Base-by-base conservation (phyloP, 1,284 basidiomycete genomes). In the Cryptococcus wingfieldii region DNA sequence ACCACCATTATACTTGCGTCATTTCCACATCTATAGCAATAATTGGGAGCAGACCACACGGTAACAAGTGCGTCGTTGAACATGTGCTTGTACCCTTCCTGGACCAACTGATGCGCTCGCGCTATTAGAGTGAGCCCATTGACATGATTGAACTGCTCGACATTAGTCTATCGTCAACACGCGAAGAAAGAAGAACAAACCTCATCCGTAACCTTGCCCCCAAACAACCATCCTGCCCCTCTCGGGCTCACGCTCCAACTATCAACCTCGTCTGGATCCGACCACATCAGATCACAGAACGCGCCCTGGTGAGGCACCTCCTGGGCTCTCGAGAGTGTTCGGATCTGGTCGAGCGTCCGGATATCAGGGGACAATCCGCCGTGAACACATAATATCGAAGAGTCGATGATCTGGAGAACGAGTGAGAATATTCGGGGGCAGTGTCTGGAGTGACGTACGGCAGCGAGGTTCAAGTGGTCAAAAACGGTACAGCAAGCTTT, bases 81-180 rank as follows among this genome's bases (percentile, higher is more conserved):
- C 92, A 98, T 96, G 77, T 94, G 88, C 77, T 98, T 98, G 81
- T 88, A 96, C 0, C 95, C 95, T 77, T 98, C 95, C 75, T 96
- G 91, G 1, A 96, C 93, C 9, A 97, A 84, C 71, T 96, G 93
- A 72, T 96, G 93, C 0, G 93, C 93, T 38, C 93, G 84, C 3
- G 92, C 93, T 65, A 96, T 93, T 28, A 96, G 83, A 1, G 78
- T 80, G 4, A 96, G 81, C 19, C 82, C 82, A 72, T 96, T 97
- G 62, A 92, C 84, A 71, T 95, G 90, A 67, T 92, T 95, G 80
- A 97, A 97, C 88, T 92, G 51, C 19, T 10, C 10, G 18, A 12
- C 16, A 9, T 31, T 9, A 42, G 39, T 44, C 38, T 42, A 16
- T 37, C 37, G 28, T 28, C 27, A 16, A 51, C 49, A 27, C 16